A percentile compares a stretch with the other conserved stretches of the same genome.
Conservation (phyloP, 148 eudicot genomes). For the Nyssa sinensis region DNA sequence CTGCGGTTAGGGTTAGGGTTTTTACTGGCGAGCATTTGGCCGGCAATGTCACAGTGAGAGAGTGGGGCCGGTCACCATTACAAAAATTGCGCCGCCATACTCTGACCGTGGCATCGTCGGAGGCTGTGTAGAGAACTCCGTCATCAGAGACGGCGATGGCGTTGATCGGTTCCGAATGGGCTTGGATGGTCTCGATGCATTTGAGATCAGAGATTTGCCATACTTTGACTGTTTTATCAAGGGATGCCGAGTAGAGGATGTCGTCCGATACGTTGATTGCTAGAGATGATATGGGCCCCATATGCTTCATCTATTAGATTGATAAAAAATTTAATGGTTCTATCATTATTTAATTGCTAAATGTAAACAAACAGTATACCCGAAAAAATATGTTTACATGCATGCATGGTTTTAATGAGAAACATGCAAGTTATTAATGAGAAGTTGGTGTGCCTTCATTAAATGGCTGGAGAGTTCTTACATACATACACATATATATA, state of each 20-base stretch:
- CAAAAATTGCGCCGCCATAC: slow-evolving; percentile 47
- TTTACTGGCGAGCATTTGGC: slow-evolving; percentile 40
- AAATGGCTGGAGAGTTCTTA: background rate
- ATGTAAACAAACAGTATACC: background rate
- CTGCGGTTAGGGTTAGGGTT: slow-evolving; percentile 23
- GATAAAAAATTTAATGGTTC: background rate
- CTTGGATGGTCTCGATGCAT: slow-evolving; percentile 49
- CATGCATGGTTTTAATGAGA: background rate
- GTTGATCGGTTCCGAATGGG: slow-evolving; percentile 37
- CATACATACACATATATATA: background rate
- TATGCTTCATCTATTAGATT: slow-evolving; percentile 32
- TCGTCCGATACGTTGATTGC: slow-evolving; percentile 39
- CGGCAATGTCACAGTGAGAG: slow-evolving; percentile 41
- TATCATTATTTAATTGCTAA: no score
- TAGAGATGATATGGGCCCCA: slow-evolving; percentile 41
- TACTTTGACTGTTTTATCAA: slow-evolving; percentile 42
- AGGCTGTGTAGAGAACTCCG: slow-evolving; percentile 44
- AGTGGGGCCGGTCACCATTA: slow-evolving; percentile 30
- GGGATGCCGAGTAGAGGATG: slow-evolving; percentile 43
- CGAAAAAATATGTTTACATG: no score
- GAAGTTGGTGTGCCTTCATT: background rate
- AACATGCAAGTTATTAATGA: background rate
- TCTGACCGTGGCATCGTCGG: slow-evolving; percentile 44
- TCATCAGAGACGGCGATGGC: slow-evolving; percentile 38
- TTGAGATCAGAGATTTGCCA: slow-evolving; percentile 42